phyloP scores from a whole-genome alignment of 495 filamentous ascomycete genomes.

The Coniosporium apollinis region DNA sequence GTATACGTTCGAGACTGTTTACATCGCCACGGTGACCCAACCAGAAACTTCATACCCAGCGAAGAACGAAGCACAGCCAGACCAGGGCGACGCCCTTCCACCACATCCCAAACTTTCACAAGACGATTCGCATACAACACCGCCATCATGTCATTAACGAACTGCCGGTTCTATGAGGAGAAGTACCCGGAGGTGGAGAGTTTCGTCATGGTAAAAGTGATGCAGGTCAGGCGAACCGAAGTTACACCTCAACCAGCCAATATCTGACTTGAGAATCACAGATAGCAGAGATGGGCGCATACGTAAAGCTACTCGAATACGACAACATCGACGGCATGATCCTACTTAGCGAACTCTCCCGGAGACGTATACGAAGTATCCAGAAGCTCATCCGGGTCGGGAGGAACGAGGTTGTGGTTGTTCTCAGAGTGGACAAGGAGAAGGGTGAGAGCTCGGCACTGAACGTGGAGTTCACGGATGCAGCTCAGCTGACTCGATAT shows the following conservation, averaged over 20 bases:
- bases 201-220: constrained; percentile 83
- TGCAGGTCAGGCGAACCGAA: constrained; percentile 28
- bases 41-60: too few relatives aligned
- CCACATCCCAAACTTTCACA: too few relatives aligned
- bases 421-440: constrained; percentile 95
- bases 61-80: too few relatives aligned
- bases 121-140: too few relatives aligned
- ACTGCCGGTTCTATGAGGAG: constrained; percentile 97
- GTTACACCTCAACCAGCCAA: not conserved
- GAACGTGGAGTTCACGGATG: too few relatives aligned
- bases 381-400: constrained; percentile 98
- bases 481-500: constrained; percentile 19
- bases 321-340: constrained; percentile 99
- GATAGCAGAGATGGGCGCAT: constrained; percentile 99
- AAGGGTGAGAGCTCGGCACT: constrained; percentile 78
- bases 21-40: too few relatives aligned
- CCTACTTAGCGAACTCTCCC: constrained; percentile 83
- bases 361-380: constrained; percentile 93
- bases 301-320: constrained; percentile 97
- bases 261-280: constrained; percentile 20
- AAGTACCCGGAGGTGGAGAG: constrained; percentile 97
- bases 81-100: too few relatives aligned
- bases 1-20: too few relatives aligned
- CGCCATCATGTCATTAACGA: constrained; percentile 77
- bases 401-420: constrained; percentile 94